Percentiles rank a stretch among this genome's conserved stretches.
Evolutionary conservation across 2,329 filamentous ascomycete genomes (phyloP).

Genomic region (Aspergillus brunneoviolaceus): DNA sequence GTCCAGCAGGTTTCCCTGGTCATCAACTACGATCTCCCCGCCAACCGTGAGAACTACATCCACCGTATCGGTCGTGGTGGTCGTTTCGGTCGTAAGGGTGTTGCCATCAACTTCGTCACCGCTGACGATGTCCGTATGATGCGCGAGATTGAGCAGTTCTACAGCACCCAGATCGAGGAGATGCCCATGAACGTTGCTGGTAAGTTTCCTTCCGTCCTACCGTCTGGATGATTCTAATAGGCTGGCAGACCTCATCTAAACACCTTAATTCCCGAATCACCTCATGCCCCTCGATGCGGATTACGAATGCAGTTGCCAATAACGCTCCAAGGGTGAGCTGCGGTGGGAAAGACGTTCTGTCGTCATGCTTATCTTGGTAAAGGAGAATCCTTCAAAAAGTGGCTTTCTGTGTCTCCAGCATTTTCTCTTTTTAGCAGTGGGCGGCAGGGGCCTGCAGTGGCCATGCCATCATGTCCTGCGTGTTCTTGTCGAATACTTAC

Average conservation of each 20-base stretch:
- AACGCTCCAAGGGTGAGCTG: slow-evolving; percentile 28
- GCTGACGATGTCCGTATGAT: slow-evolving; percentile 99
- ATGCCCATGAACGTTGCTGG: slow-evolving; percentile 92
- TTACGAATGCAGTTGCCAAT: slow-evolving; percentile 38
- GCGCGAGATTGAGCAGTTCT: slow-evolving; percentile 99
- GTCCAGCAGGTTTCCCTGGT: slow-evolving; percentile 99
- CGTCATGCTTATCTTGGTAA: slow-evolving; percentile 29
- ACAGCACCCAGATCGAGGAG: slow-evolving; percentile 99
- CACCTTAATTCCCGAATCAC: slow-evolving; percentile 24
- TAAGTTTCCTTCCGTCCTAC: slow-evolving; percentile 38
- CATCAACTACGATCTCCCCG: slow-evolving; percentile 99
- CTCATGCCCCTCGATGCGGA: slow-evolving; percentile 37
- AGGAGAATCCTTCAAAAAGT: slow-evolving; percentile 39
- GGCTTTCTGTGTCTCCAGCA: slow-evolving; percentile 41
- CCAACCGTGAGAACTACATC: slow-evolving; percentile 99
- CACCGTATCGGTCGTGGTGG: slow-evolving; percentile 99
- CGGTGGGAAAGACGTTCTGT: slow-evolving; percentile 28
- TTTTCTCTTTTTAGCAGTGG: slow-evolving; percentile 31
- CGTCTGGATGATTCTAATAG: slow-evolving; percentile 10
- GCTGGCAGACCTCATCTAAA: slow-evolving; percentile 45
- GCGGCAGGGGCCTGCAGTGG: slow-evolving; percentile 14
- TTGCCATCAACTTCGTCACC: slow-evolving; percentile 99
- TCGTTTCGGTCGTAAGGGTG: slow-evolving; percentile 99
- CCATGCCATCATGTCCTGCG: slow-evolving; percentile 2
- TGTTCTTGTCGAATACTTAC: slow-evolving; percentile 18